Conservation (phyloP, 495 filamentous ascomycete species). For the Glonium stellatum region DNA sequence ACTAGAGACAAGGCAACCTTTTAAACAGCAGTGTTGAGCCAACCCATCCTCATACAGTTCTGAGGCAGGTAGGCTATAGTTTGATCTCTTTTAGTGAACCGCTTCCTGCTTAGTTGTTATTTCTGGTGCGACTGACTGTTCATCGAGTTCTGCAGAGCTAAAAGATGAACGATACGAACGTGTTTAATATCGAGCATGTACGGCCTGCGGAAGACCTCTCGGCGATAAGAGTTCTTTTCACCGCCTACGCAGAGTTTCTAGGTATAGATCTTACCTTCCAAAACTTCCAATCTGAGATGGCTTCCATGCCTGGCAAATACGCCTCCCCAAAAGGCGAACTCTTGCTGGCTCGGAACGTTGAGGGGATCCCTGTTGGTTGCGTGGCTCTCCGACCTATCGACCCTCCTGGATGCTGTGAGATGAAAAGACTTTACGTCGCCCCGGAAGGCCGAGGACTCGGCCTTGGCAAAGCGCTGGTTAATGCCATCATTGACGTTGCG, state of each 20-base stretch:
- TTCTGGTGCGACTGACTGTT: too few relatives aligned
- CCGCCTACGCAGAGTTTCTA: slow-evolving; percentile 46
- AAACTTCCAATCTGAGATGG: slow-evolving; percentile 47
- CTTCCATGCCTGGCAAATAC: slow-evolving; percentile 51
- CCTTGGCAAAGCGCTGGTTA: slow-evolving; percentile 43
- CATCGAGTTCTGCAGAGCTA: too few relatives aligned
- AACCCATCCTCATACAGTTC: too few relatives aligned
- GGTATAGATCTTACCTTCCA: slow-evolving; percentile 54
- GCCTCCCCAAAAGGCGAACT: slow-evolving; percentile 40
- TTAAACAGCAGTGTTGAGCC: too few relatives aligned
- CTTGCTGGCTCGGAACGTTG: slow-evolving; percentile 39
- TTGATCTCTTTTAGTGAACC: too few relatives aligned
- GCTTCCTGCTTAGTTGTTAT: too few relatives aligned
- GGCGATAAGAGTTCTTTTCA: slow-evolving; percentile 41
- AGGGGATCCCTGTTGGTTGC: slow-evolving; percentile 43
- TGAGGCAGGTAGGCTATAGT: too few relatives aligned
- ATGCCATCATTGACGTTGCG: slow-evolving; percentile 42
- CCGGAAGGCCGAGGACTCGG: slow-evolving; percentile 43
- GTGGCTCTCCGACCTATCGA: slow-evolving; percentile 41
- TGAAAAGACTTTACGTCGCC: slow-evolving; percentile 53
- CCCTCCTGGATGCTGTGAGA: slow-evolving; percentile 43
- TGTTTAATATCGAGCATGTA: too few relatives aligned
- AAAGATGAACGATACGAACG: too few relatives aligned
- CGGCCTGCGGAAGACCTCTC: slow-evolving; percentile 29
- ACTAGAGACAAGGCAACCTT: too few relatives aligned